Conservation (phyloP, 345 rosid genomes). For the Brassica carinata region DNA sequence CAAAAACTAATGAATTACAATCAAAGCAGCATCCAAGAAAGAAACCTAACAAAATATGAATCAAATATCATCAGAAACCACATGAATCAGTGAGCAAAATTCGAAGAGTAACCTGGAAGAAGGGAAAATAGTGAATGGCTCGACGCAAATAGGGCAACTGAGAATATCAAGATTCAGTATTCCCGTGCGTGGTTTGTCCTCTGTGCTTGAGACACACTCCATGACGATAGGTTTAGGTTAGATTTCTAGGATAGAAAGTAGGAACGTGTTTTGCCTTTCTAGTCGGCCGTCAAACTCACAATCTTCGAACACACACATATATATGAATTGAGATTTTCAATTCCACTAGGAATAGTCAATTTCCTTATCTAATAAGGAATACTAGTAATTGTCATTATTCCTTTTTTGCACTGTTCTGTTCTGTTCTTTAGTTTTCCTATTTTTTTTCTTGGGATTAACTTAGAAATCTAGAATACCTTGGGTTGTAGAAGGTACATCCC, state of each 20-base stretch:
- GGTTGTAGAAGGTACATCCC: too few relatives aligned
- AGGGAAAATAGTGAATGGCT: background rate
- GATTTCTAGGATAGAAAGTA: background rate
- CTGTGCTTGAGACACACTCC: slow-evolving; percentile 5
- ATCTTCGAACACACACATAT: background rate
- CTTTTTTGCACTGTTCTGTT: background rate
- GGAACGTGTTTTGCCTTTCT: background rate
- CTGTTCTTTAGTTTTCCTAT: background rate
- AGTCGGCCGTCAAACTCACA: background rate
- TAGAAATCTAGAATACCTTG: too few relatives aligned
- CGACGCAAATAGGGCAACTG: slow-evolving; percentile 3
- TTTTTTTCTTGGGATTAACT: too few relatives aligned
- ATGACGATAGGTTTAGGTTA: background rate
- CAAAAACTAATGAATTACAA: background rate
- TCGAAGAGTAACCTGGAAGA: background rate
- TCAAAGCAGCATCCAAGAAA: background rate
- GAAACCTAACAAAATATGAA: background rate
- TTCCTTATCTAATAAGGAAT: background rate
- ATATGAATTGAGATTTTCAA: background rate
- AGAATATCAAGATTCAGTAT: background rate
- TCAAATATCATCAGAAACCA: background rate
- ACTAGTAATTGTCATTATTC: background rate
- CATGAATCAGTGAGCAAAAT: background rate
- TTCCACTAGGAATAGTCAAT: background rate
- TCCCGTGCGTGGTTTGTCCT: background rate